Evolutionary conservation across 805 yeast species (phyloP).

Genomic region (Starmerella kuoi): DNA sequence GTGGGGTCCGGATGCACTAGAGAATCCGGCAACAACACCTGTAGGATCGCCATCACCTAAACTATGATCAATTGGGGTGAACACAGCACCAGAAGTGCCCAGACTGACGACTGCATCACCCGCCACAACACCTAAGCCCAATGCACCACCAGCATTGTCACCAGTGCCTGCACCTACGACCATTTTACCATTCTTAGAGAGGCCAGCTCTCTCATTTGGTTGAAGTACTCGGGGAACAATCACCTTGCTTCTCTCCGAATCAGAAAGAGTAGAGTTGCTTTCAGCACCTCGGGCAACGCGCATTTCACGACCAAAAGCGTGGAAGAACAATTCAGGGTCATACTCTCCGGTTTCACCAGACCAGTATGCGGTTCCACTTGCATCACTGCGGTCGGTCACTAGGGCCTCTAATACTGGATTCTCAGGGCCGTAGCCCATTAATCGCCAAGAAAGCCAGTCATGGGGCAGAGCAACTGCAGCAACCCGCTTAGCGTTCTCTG

Average conservation of each 20-base stretch:
- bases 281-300: conserved; percentile 15
- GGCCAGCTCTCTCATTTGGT: conserved; percentile 16
- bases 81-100: conserved; percentile 24
- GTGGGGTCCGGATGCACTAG: conserved; percentile 20
- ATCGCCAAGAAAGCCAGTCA: conserved; percentile 24
- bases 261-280: neutral
- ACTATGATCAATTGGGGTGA: conserved; percentile 10
- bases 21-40: conserved; percentile 24
- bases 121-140: conserved; percentile 17
- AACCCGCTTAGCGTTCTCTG: conserved; percentile 17
- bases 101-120: conserved; percentile 22
- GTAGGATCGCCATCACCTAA: conserved; percentile 19
- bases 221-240: conserved; percentile 21
- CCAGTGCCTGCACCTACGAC: conserved; percentile 23
- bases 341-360: conserved; percentile 17
- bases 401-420: conserved; percentile 21
- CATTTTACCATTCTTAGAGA: conserved; percentile 8
- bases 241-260: conserved; percentile 8
- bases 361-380: conserved; percentile 25
- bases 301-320: conserved; percentile 20
- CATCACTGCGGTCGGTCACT: conserved; percentile 22
- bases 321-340: conserved; percentile 19
- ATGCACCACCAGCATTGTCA: conserved; percentile 25
- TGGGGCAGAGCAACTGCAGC: conserved; percentile 24
- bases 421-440: conserved; percentile 22